phyloP scores from a whole-genome alignment of 495 filamentous ascomycete species.

The Aspergillus haitiensis region DNA sequence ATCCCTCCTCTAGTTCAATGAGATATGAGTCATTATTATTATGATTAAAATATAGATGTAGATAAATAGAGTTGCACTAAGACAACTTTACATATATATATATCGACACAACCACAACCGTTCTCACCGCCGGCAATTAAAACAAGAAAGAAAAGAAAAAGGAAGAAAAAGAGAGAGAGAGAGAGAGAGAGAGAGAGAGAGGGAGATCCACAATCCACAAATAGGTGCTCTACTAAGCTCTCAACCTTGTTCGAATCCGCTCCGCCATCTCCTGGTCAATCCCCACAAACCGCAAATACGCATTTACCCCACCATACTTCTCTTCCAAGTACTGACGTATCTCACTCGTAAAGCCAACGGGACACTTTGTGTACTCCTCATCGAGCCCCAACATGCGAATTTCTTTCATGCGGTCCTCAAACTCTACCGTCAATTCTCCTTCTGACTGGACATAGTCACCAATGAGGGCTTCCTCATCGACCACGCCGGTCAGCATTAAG shows the following conservation, averaged over 20 bases:
- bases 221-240: slow-evolving; percentile 6
- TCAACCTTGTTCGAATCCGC: slow-evolving; percentile 32
- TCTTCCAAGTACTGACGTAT: slow-evolving; percentile 51
- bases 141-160: no score
- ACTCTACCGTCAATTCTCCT: slow-evolving; percentile 59
- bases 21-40: no score
- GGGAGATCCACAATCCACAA: no score
- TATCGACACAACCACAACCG: not conserved
- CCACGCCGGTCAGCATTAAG: slow-evolving; percentile 56
- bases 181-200: no score
- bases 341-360: slow-evolving; percentile 53
- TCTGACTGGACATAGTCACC: slow-evolving; percentile 69
- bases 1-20: no score
- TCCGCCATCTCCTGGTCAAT: slow-evolving; percentile 46
- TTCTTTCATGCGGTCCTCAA: slow-evolving; percentile 63
- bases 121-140: no score
- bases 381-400: slow-evolving; percentile 66
- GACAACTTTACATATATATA: slow-evolving; percentile 1
- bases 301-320: slow-evolving; percentile 59
- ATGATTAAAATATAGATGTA: no score
- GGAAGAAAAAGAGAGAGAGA: no score
- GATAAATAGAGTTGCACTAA: no score
- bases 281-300: slow-evolving; percentile 62
- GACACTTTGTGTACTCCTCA: slow-evolving; percentile 66
- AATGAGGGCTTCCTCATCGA: slow-evolving; percentile 56